Evolutionary conservation across 139 green algal species (phyloP), one percentile per base, ranked within the genome.

Genomic region (Pseudopediastrum boryanum): DNA sequence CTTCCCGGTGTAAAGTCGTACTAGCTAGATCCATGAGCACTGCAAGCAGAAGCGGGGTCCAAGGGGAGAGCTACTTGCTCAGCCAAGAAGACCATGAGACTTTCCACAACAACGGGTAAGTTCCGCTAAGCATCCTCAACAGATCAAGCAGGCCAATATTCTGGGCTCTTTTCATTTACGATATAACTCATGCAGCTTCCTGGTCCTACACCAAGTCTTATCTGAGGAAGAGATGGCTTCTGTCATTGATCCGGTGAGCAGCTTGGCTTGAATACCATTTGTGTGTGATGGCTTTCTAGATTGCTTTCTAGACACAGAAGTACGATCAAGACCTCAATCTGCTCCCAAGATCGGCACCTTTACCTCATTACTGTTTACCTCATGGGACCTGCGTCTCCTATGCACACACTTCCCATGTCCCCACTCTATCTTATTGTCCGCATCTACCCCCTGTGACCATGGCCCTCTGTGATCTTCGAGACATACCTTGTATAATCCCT

Each of bases 181-280:
- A 36, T 41, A 10, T 42, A 21, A 31, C n/a, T 16, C 3, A 50
- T 76, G 59, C 79, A 85, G 85, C 4, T 90, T 78, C 69, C 70
- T 90, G 2, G 76, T 83, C 36, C 58, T 90, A 12, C 50, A 63
- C 21, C 35, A 56, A 25, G 83, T 90, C 13, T 41, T 90, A 56
- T 83, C 43, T 35, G 80, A 89, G 13, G 75, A 82, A 41, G 86
- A 90, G 64, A 79, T 90, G 62, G 31, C 50, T 23, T 7, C 72
- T 27, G 48, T 81, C 25, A 80, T 90, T 33, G 83, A 88, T 16
- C 77, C 78, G 7, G 83, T 87, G 48, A 73, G 43, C n/a, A n/a
- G n/a, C n/a, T n/a, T n/a, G n/a, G n/a, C n/a, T n/a, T n/a, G n/a
- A n/a, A n/a, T 50, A 0, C 52, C 8, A 4, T 25, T 42, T 77